These are phyloP conservation scores for Lactifluus subvellereus DNA, from an alignment of 768 basidiomycete species.

Conservation along the genomic window DNA sequence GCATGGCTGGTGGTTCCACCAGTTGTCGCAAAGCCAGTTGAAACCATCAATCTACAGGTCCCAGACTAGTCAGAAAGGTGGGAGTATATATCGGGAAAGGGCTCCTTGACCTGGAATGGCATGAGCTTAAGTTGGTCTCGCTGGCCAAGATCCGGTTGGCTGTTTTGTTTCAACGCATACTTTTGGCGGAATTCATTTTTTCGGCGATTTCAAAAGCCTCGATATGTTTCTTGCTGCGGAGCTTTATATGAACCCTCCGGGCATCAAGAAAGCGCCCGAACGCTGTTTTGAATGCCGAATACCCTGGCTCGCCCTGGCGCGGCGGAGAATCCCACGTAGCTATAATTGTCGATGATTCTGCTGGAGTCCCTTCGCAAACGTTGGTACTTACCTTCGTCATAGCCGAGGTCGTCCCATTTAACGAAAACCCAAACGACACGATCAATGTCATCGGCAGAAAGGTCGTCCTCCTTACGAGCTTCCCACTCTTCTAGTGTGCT, in stretches of 20 bases:
- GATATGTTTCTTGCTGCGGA: constrained; percentile 39
- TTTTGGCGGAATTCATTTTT: constrained; percentile 48
- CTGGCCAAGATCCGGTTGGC: constrained; percentile 65
- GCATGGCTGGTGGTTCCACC: constrained; percentile 80
- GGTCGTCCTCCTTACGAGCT: constrained; percentile 34
- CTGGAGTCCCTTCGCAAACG: constrained; percentile 4
- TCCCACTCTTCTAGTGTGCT: constrained; percentile 65
- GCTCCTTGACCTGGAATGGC: constrained; percentile 69
- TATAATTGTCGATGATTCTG: constrained; percentile 30
- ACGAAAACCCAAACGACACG: constrained; percentile 76
- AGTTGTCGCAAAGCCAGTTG: constrained; percentile 81
- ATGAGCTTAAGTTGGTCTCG: constrained; percentile 59
- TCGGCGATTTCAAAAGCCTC: constrained; percentile 46
- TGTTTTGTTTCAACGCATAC: constrained; percentile 36
- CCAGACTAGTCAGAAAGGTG: not conserved
- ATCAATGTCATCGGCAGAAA: constrained; percentile 48
- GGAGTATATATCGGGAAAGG: not conserved
- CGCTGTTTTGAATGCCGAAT: constrained; percentile 60
- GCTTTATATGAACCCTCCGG: constrained; percentile 53
- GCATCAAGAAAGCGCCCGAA: constrained; percentile 62
- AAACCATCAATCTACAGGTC: constrained; percentile 61
- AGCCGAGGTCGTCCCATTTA: constrained; percentile 93
- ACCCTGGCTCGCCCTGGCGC: constrained; percentile 46
- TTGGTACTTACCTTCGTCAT: constrained; percentile 70
- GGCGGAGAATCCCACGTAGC: constrained; percentile 95